phyloP scores from a whole-genome alignment of 768 basidiomycete species.

The Suillus clintonianus region DNA sequence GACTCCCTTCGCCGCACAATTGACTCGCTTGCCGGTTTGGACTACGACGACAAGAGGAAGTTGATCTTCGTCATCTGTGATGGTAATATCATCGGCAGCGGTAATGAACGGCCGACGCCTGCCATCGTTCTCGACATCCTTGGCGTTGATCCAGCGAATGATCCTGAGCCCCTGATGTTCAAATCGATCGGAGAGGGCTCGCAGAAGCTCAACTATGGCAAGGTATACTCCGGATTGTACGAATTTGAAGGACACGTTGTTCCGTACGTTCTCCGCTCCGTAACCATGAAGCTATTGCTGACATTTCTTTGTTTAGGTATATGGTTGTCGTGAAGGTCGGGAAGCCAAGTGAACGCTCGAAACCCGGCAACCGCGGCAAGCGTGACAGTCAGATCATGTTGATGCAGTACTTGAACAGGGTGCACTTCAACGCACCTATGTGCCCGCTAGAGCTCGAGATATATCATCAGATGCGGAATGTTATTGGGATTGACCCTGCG shows the following conservation, averaged over 20 bases:
- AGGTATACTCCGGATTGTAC: constrained; percentile 69
- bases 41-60: constrained; percentile 74
- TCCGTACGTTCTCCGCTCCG: constrained; percentile 41
- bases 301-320: constrained; percentile 38
- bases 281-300: constrained; percentile 1
- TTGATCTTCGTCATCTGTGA: constrained; percentile 68
- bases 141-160: constrained; percentile 63
- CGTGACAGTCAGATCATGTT: constrained; percentile 68
- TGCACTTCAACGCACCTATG: constrained; percentile 71
- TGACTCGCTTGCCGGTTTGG: constrained; percentile 62
- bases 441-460: constrained; percentile 67
- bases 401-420: constrained; percentile 68
- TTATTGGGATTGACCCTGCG: constrained; percentile 73
- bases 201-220: constrained; percentile 69
- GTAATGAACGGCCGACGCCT: constrained; percentile 67
- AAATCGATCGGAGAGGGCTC: constrained; percentile 70
- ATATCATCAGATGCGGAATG: constrained; percentile 75
- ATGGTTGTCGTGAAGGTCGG: constrained; percentile 67
- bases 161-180: constrained; percentile 67
- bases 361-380: constrained; percentile 69
- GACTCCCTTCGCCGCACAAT: constrained; percentile 69
- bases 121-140: constrained; percentile 68
- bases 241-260: constrained; percentile 74
- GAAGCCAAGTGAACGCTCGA: constrained; percentile 65
- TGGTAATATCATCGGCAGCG: constrained; percentile 70